phyloP scores from a whole-genome alignment of 2,329 filamentous ascomycete genomes.

The Teratosphaeriaceae sp. region DNA sequence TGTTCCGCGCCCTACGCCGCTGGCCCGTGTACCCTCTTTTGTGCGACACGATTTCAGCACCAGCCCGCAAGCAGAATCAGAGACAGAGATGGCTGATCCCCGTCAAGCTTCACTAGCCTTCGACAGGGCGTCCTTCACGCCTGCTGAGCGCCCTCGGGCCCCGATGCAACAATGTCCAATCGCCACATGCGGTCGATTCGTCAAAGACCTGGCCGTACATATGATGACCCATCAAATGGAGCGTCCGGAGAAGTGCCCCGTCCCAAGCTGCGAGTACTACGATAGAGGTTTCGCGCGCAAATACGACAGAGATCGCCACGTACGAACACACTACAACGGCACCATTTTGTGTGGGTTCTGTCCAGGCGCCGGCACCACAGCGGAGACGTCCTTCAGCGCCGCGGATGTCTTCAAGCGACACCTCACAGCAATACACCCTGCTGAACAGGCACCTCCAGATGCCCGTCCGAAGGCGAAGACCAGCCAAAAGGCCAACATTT shows the following conservation, averaged over 20 bases:
- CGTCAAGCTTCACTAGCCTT: too few relatives aligned
- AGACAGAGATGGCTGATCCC: too few relatives aligned
- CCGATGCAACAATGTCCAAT: too few relatives aligned
- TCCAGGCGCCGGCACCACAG: conserved; percentile 76
- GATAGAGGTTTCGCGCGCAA: conserved; percentile 88
- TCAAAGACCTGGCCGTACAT: conserved; percentile 89
- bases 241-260: conserved; percentile 89
- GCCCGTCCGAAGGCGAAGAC: conserved; percentile 65
- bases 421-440: conserved; percentile 80
- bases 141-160: too few relatives aligned
- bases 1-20: too few relatives aligned
- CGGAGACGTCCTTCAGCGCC: conserved; percentile 92
- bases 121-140: too few relatives aligned
- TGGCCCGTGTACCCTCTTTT: too few relatives aligned
- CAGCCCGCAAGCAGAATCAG: too few relatives aligned
- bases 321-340: conserved; percentile 91
- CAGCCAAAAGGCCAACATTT: conserved; percentile 50
- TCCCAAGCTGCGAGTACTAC: conserved; percentile 86
- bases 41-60: too few relatives aligned
- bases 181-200: conserved; percentile 74
- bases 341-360: conserved; percentile 97
- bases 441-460: conserved; percentile 89
- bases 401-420: conserved; percentile 96
- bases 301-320: conserved; percentile 95
- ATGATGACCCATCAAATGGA: conserved; percentile 92